Percentiles rank a stretch among this genome's conserved stretches.
Evolutionary conservation across 805 yeast genomes (phyloP).

Genomic region (Trichomonascus vanleenenianus): DNA sequence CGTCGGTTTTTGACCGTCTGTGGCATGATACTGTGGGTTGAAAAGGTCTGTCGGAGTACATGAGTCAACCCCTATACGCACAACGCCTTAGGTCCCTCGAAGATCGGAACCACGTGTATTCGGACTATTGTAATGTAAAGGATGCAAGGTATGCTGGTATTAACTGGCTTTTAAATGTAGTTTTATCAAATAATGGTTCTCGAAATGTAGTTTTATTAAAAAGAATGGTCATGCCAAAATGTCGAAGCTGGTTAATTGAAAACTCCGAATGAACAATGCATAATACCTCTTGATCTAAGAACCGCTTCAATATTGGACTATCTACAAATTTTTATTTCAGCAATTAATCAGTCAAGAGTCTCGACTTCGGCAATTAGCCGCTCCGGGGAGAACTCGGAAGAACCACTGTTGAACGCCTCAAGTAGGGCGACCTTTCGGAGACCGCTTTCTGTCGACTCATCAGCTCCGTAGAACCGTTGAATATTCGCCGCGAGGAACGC

Average conservation of each 20-base stretch:
- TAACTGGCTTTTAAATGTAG: no score
- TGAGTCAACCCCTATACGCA: background rate
- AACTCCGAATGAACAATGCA: no score
- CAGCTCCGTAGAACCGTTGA: slow-evolving; percentile 49
- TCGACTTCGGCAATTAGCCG: slow-evolving; percentile 65
- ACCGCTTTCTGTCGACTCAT: slow-evolving; percentile 30
- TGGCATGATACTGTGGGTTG: no score
- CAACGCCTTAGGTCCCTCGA: background rate
- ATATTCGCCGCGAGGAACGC: slow-evolving; percentile 45
- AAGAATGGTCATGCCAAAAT: no score
- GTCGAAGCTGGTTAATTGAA: no score
- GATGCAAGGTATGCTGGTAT: no score
- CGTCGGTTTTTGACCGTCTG: slow-evolving; percentile 1
- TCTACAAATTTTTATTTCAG: background rate
- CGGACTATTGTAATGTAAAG: no score
- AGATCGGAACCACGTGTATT: no score
- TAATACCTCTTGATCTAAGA: no score
- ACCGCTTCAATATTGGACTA: no score
- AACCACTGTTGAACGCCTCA: slow-evolving; percentile 62
- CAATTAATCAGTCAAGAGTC: slow-evolving; percentile 44
- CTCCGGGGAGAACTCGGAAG: slow-evolving; percentile 56
- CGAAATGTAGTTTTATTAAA: no score
- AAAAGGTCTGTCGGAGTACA: background rate
- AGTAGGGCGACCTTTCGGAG: slow-evolving; percentile 50
- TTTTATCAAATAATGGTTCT: no score